phyloP scores from a whole-genome alignment of 2,329 filamentous ascomycete genomes.

The Apiospora malaysiana region DNA sequence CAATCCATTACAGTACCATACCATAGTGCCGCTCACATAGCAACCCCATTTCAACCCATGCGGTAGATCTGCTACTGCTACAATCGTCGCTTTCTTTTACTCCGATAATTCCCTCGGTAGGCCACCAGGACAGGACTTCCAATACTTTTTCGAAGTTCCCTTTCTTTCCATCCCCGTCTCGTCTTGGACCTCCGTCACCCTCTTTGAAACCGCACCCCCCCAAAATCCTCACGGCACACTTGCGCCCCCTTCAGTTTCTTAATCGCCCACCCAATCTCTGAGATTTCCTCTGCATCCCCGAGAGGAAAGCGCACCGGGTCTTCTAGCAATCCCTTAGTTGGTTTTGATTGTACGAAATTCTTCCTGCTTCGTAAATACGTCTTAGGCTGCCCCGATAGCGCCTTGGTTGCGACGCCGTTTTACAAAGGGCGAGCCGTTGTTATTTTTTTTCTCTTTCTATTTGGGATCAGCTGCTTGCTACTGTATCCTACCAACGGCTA shows the following conservation, averaged over 20 bases:
- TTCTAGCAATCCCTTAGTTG: conserved; percentile 15
- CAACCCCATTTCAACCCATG: conserved; percentile 21
- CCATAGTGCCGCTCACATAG: conserved; percentile 16
- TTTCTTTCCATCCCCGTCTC: conserved; percentile 1
- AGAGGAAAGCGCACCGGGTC: conserved; percentile 2
- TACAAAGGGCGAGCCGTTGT: conserved; percentile 15
- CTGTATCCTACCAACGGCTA: conserved; percentile 11
- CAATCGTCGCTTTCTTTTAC: conserved; percentile 20
- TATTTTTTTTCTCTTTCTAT: neutral
- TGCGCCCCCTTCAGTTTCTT: conserved; percentile 7
- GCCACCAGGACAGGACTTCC: conserved; percentile 7
- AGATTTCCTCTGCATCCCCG: conserved; percentile 7
- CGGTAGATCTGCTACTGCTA: conserved; percentile 20
- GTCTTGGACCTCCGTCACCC: conserved; percentile 18
- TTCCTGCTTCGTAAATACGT: neutral
- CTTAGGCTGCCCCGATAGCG: conserved; percentile 1
- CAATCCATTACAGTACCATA: conserved; percentile 14
- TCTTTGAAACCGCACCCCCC: conserved; percentile 17
- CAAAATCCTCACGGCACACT: conserved; percentile 6
- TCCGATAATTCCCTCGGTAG: conserved; percentile 22
- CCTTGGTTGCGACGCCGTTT: conserved; percentile 17
- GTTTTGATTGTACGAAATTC: conserved; percentile 14
- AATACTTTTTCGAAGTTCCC: conserved; percentile 11
- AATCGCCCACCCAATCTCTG: conserved; percentile 8
- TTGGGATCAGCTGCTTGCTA: neutral